A percentile compares a stretch with the other conserved stretches of the same genome.
Evolutionary conservation across 441 rosid genomes (phyloP).

Genomic region (Eugenia klotzschiana): DNA sequence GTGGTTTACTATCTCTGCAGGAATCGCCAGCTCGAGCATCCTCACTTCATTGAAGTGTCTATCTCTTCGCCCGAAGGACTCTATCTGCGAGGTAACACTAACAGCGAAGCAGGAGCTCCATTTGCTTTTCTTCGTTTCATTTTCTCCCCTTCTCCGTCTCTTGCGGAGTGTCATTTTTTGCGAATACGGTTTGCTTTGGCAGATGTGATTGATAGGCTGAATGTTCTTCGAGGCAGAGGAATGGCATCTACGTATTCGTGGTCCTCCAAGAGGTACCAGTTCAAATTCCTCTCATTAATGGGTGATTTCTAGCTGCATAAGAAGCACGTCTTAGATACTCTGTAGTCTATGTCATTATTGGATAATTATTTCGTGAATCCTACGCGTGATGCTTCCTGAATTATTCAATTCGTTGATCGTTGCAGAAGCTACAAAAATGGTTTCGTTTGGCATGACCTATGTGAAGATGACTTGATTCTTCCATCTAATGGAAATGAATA

Average conservation of each 20-base stretch:
- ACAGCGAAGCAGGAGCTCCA: background rate
- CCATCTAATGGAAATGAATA: constrained; percentile 63
- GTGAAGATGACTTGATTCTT: constrained; percentile 48
- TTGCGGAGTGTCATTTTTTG: background rate
- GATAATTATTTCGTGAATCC: background rate
- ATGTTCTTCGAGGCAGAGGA: constrained; percentile 56
- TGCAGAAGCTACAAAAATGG: constrained; percentile 67
- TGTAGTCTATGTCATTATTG: background rate
- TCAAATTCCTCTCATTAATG: background rate
- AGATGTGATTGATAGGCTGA: constrained; percentile 55
- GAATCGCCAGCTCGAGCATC: constrained; percentile 92
- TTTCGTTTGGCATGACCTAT: constrained; percentile 66
- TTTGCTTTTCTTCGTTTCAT: background rate
- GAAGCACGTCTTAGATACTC: background rate
- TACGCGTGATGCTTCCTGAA: background rate
- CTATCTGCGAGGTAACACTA: constrained; percentile 55
- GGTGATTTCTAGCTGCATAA: background rate
- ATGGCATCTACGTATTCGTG: constrained; percentile 61
- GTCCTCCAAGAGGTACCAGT: constrained; percentile 47
- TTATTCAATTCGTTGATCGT: background rate
- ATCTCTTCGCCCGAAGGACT: constrained; percentile 65
- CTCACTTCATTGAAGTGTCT: constrained; percentile 85
- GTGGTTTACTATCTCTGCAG: constrained; percentile 81
- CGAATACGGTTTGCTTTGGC: background rate
- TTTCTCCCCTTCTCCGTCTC: background rate